Base-by-base conservation (phyloP, 805 yeast species). In the Metschnikowia gelsemii region DNA sequence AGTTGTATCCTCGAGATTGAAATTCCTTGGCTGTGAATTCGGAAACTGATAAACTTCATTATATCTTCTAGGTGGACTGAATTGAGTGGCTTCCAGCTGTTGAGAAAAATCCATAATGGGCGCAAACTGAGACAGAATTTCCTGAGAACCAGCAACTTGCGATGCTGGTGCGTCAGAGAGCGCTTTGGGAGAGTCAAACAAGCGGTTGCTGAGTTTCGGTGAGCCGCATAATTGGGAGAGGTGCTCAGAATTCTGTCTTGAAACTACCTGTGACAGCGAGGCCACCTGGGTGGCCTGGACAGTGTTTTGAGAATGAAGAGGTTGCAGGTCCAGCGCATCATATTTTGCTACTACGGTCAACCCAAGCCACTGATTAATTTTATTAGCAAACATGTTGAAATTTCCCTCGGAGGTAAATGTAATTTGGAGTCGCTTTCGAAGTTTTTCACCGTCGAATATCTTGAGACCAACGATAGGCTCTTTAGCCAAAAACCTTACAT, bases 381-480 rank as follows among this genome's bases (percentile, higher is more conserved):
- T 50, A 31, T 48, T 47, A 23, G 45, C 38, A 13, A 52, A 52
- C 32, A 38, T 26, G 25, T 50, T 50, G 32, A 42, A 52, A 13
- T 50, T 42, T 2, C 52, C 54, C 31, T 48, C 52, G 2, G 51
- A 38, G n/a, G 45, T 30, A 30, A 52, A 52, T 1, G 54, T 50
- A 16, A 52, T 33, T 31, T 52, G 56, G 8, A 52, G 32, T 19
- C 56, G 37, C 20, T 52, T 52, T 20, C 43, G 33, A 16, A 52
- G 47, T n/a, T 24, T 38, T 7, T 52, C 54, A 0, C 51, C 54
- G 14, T 52, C 51, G 31, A 50, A 52, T 5, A 50, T 29, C 33
- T 52, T 52, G 20, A 52, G 38, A 1, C 56, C 56, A 21, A 52
- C 46, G 5, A 46, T 51, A 9, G 54, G 53, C 27, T 44, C 49